A percentile compares a stretch with the other conserved stretches of the same genome.
Evolutionary conservation across 768 basidiomycete genomes (phyloP).

Genomic region (Suillus placidus): DNA sequence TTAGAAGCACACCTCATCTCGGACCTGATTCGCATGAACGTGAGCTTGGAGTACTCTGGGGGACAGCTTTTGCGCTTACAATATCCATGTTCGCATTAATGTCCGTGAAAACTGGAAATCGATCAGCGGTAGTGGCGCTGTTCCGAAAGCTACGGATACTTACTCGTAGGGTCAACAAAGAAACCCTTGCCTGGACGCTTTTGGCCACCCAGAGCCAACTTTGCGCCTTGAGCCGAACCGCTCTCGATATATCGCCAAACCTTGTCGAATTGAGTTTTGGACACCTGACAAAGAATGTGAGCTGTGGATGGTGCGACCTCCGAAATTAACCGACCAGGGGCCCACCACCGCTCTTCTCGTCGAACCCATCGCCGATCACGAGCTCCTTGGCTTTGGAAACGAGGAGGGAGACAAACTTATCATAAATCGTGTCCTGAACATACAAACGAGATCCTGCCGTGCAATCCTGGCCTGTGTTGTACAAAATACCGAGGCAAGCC

Average conservation of each 20-base stretch:
- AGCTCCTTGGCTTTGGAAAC: conserved; percentile 68
- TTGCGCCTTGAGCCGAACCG: conserved; percentile 85
- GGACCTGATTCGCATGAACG: conserved; percentile 35
- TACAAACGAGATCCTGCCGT: conserved; percentile 90
- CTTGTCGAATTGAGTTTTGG: conserved; percentile 82
- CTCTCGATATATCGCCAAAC: conserved; percentile 88
- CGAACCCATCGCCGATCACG: conserved; percentile 81
- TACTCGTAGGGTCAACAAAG: conserved; percentile 89
- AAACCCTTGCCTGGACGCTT: conserved; percentile 79
- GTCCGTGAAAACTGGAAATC: conserved; percentile 72
- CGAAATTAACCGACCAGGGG: conserved; percentile 66
- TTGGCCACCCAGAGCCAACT: conserved; percentile 74
- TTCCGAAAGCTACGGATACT: conserved; percentile 32
- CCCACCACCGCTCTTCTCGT: conserved; percentile 73
- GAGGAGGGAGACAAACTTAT: conserved; percentile 74
- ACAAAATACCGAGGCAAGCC: conserved; percentile 84
- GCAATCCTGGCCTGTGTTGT: conserved; percentile 92
- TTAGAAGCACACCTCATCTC: conserved; percentile 31
- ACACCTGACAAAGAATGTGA: conserved; percentile 53
- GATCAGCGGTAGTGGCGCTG: conserved; percentile 7
- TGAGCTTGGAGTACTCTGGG: conserved; percentile 7
- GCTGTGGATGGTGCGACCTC: conserved; percentile 5
- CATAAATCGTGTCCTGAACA: conserved; percentile 86
- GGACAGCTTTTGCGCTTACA: conserved; percentile 45
- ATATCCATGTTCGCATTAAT: conserved; percentile 84